Evolutionary conservation across 2,329 filamentous ascomycete species (phyloP).

Genomic region (Phaeosphaeria sp.): DNA sequence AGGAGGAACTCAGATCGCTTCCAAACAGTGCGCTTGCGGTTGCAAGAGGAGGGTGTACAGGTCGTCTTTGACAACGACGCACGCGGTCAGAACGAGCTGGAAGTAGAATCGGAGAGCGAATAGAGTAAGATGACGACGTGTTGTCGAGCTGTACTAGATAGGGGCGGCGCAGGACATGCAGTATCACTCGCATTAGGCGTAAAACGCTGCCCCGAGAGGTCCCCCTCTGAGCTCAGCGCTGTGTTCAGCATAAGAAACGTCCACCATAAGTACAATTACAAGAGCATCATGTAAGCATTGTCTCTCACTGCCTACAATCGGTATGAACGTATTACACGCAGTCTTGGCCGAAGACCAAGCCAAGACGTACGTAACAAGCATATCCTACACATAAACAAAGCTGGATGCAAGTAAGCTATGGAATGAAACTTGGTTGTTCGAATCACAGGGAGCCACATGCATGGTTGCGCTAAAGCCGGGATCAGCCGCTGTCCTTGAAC

Average conservation of each 20-base stretch:
- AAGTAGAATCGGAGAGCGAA: constrained; percentile 4
- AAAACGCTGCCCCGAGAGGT: background rate
- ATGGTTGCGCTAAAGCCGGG: constrained; percentile 5
- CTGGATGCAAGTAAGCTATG: background rate
- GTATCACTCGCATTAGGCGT: background rate
- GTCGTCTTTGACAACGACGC: constrained; percentile 30
- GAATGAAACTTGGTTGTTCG: constrained; percentile 9
- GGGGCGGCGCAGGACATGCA: background rate
- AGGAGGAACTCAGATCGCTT: constrained; percentile 33
- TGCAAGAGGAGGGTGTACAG: constrained; percentile 35
- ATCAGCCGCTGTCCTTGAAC: constrained; percentile 7
- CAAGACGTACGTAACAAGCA: background rate
- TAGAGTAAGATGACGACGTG: background rate
- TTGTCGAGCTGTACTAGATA: background rate
- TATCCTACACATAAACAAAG: background rate
- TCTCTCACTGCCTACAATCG: too few species aligned
- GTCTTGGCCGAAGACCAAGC: background rate
- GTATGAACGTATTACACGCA: background rate
- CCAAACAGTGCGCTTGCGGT: constrained; percentile 18
- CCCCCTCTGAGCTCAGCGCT: too few species aligned
- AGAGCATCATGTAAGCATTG: too few species aligned
- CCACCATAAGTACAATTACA: too few species aligned
- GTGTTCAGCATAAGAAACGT: too few species aligned
- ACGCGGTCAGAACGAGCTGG: background rate
- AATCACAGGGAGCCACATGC: constrained; percentile 22